Percentiles rank a stretch among this genome's conserved stretches.
Evolutionary conservation across 331 rosid genomes (phyloP).

Genomic region (Telfairia occidentalis): DNA sequence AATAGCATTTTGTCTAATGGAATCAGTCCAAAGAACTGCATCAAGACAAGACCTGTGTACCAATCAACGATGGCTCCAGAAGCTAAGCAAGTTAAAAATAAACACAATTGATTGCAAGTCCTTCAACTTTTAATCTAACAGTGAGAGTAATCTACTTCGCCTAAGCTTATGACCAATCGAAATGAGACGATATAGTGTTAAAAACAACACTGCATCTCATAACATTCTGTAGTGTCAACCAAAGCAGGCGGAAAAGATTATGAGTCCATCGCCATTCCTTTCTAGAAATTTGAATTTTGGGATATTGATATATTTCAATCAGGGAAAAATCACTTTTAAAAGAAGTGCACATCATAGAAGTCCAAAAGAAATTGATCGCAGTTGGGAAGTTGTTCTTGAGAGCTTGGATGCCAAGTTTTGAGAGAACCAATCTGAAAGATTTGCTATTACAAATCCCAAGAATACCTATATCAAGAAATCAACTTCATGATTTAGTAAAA

Average conservation of each 20-base stretch:
- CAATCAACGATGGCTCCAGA: neutral
- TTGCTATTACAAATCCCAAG: slow-evolving; percentile 23
- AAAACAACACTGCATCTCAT: neutral
- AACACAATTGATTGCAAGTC: neutral
- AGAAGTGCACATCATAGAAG: neutral
- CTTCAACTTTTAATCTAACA: neutral
- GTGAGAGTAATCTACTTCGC: neutral
- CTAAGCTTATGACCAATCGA: neutral
- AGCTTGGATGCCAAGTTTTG: slow-evolving; percentile 5
- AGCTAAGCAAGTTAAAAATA: neutral
- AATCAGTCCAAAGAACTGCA: slow-evolving; percentile 3
- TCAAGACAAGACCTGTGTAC: slow-evolving; percentile 4
- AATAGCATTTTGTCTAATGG: slow-evolving; percentile 5
- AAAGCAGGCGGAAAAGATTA: slow-evolving; percentile 3
- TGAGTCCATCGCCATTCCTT: neutral
- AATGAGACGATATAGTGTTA: neutral
- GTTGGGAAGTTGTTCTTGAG: neutral
- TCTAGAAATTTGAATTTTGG: neutral
- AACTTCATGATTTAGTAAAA: neutral
- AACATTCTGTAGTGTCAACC: slow-evolving; percentile 11
- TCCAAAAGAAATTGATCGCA: neutral
- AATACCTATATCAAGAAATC: slow-evolving; percentile 16
- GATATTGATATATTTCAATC: neutral
- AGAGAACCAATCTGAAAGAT: slow-evolving; percentile 19
- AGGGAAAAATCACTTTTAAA: neutral